Base-by-base conservation (phyloP, 345 rosid genomes). In the Salix caprea region DNA sequence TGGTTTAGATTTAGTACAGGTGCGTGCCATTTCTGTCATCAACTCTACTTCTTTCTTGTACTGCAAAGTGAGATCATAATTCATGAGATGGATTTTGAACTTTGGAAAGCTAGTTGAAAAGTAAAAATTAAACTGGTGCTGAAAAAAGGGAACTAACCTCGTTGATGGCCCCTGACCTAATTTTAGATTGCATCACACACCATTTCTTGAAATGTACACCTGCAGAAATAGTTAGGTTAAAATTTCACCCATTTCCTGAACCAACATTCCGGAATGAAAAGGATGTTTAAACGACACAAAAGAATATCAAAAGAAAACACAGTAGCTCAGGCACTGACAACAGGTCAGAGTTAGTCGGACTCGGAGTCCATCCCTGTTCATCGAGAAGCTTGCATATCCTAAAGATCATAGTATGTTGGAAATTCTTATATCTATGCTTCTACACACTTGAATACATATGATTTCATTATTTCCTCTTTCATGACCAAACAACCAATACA, bases 171-270 rank as follows among this genome's bases (percentile, higher is more conserved):
- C 98, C 97, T 36, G 98, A 67, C 85, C 76, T 93, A 40, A 93
- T 93, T 84, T 95, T 95, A 18, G 97, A 93, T 80, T 95, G 99
- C 99, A 95, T 95, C 67, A 95, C 87, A 74, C 97, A 95, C 98
- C 99, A 95, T 84, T 95, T 95, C 89, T 93, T 95, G 75, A 95
- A 90, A 86, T 95, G 99, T 39, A 92, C 97, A 85, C 99, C 99
- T 95, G 85, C 74, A 68, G 4, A 64, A 14, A 48, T 48, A 1
- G 67, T 37, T 34, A 66, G 15, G 44, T 56, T n/a, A 46, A 24
- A 77, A 30, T 14, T 62, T 73, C 42, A 52, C 1, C 21, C 18
- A 50, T 79, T 16, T 68, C n/a, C 18, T 24, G 23, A 67, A 65
- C 32, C 64, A 75, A 13, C 15, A 12, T 46, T 4, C 4, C 50